Base-by-base conservation (phyloP, 495 filamentous ascomycete species). In the Penicillium daleae region DNA sequence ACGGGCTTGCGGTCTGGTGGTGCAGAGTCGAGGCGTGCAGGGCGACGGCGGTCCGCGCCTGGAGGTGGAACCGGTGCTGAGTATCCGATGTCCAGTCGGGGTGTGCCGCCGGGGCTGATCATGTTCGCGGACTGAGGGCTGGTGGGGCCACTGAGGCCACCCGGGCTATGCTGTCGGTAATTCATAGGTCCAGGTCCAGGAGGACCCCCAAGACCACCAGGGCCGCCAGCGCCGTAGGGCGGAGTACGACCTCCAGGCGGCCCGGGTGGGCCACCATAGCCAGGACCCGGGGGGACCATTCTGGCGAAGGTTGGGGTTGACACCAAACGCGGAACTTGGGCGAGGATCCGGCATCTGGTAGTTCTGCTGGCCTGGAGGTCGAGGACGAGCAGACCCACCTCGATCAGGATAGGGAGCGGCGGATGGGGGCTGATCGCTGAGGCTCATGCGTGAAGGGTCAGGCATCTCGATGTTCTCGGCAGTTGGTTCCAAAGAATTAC, bases 391-490 rank as follows among this genome's bases (percentile, higher is more conserved):
- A 33, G 79, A 75, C 33, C 67, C 65, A 4, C 73, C 62, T 49
- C 79, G 70, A 66, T 78, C 75, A 58, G 72, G 70, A 58, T 80
- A 79, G 59, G 76, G 74, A 63, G 75, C 71, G 59, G 74, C 74
- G 48, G 73, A 62, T 50, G 75, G 21, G 66, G 80, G 76, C 29
- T 78, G 77, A 19, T 81, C 80, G 13, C 67, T 71, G 27, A 81
- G 67, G 65, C 69, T 78, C 76, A 79, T 76, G 65, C 66, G 61
- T 57, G 78, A 80, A 26, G 89, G 89, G 69, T 92, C 89, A 17
- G 92, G 90, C 84, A 93, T 93, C 62, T 92, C 85, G 24, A 87
- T 71, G 57, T 89, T 80, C 9, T 85, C 82, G 10, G 85, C 85
- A 66, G 90, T 81, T 12, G 76, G 59, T 37, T 79, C 76, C 65